Conservation (phyloP, 352 stramenopile species). For the Phytophthora melonis region DNA sequence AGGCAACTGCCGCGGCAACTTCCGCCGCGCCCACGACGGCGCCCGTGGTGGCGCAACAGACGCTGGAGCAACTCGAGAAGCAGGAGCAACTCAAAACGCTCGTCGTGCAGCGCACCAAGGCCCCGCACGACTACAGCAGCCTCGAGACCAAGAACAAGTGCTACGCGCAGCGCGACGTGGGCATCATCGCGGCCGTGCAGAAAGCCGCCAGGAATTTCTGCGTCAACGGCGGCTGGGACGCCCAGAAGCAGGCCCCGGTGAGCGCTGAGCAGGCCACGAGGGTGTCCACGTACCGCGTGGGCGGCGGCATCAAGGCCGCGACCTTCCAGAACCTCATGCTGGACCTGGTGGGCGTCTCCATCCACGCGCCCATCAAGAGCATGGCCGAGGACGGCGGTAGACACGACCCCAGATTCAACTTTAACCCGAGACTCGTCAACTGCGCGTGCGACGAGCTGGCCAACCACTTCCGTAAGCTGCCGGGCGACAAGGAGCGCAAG, state of each 20-base stretch:
- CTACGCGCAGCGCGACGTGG: slow-evolving; percentile 40
- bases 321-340: slow-evolving; percentile 51
- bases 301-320: slow-evolving; percentile 32
- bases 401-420: slow-evolving; percentile 34
- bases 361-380: slow-evolving; percentile 37
- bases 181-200: slow-evolving; percentile 25
- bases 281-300: slow-evolving; percentile 36
- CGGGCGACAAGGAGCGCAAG: slow-evolving; percentile 36
- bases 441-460: slow-evolving; percentile 28
- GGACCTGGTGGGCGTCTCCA: slow-evolving; percentile 39
- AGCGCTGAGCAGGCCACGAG: slow-evolving; percentile 18
- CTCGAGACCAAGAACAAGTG: slow-evolving; percentile 29
- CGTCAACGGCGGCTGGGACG: slow-evolving; percentile 4
- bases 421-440: slow-evolving; percentile 19
- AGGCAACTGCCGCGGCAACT: neutral
- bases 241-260: neutral
- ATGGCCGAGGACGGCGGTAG: slow-evolving; percentile 25
- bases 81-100: slow-evolving; percentile 22
- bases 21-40: neutral
- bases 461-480: slow-evolving; percentile 32
- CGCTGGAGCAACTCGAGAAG: slow-evolving; percentile 24
- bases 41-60: slow-evolving; percentile 18
- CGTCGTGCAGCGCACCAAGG: slow-evolving; percentile 16
- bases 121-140: slow-evolving; percentile 30
- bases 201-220: slow-evolving; percentile 28